Percentiles rank a stretch among this genome's conserved stretches.
These are phyloP conservation scores for Eucalyptus marginata DNA, from an alignment of 345 rosid species.

Conservation along the genomic window DNA sequence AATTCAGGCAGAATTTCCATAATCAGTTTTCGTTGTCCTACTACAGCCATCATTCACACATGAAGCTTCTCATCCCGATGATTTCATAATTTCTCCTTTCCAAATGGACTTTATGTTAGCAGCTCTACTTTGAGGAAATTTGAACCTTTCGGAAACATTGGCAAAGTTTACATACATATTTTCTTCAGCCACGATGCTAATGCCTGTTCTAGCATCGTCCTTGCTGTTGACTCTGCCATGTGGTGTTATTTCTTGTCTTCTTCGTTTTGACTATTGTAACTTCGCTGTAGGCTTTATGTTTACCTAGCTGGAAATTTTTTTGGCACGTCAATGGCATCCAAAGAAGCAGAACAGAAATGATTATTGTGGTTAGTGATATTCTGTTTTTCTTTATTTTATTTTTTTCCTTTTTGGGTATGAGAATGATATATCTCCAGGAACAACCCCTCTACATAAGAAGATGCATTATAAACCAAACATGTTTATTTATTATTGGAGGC, in stretches of 20 bases:
- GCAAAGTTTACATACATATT: not conserved
- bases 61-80: not conserved
- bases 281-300: constrained; percentile 60
- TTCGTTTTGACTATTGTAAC: not conserved
- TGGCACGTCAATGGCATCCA: constrained; percentile 72
- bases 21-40: not conserved
- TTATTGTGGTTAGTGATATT: constrained; percentile 47
- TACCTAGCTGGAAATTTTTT: constrained; percentile 39
- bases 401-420: not conserved
- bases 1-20: constrained; percentile 42
- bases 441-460: not conserved
- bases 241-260: not conserved
- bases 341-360: constrained; percentile 79
- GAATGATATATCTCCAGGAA: not conserved
- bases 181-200: not conserved
- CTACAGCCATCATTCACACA: not conserved
- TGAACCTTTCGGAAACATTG: not conserved
- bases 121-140: not conserved
- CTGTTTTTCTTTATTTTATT: not conserved
- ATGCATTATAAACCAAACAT: not conserved
- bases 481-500: not conserved
- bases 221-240: not conserved
- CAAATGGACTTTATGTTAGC: not conserved
- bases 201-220: not conserved
- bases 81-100: not conserved